Base-by-base conservation (phyloP, 768 basidiomycete species). In the Tulasnella sp. region DNA sequence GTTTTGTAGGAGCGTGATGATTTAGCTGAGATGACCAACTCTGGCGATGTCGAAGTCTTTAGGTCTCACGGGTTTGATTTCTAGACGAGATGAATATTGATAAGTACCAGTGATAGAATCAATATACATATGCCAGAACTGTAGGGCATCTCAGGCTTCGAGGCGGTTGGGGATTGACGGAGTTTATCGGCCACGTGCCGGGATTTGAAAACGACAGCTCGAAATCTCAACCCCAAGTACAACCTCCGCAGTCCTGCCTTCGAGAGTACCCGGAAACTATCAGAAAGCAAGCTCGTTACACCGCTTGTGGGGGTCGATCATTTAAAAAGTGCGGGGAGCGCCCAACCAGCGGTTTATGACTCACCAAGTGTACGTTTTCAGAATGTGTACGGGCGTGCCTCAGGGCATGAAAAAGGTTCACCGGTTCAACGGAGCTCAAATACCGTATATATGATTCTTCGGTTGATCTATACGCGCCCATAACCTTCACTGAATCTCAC, bases 11-110 rank as follows among this genome's bases (percentile, higher is more conserved):
- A 85, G 43, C 86, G 91, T 25, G 72, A 73, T 45, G 92, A 97
- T 65, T 76, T 98, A 31, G 90, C 86, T 11, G 87, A 90, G 25
- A 69, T 80, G 62, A 84, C 89, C 2, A 78, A 79, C 66, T 75
- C 77, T 19, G 84, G 79, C 59, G 74, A 78, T 65, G 72, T 96
- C 59, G 78, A 85, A 46, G 66, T 76, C 41, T 99, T 97, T 75
- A 77, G 89, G 49, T 74, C 74, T 62, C 83, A 87, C 61, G 92
- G 92, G 2, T 90, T 97, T 67, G 93, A 97, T 60, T 98, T 96
- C 68, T 94, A 75, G 45, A 19, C n/a, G 24, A 49, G 10, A 12
- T 25, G 11, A 11, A 11, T 25, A 10, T 49, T 30, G 10, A 10
- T 10, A 11, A 22, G 22, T 17, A 34, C 3, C 12, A 31, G 42